Base-by-base conservation (phyloP, 805 yeast genomes). In the Kluyveromyces dobzhanskii region DNA sequence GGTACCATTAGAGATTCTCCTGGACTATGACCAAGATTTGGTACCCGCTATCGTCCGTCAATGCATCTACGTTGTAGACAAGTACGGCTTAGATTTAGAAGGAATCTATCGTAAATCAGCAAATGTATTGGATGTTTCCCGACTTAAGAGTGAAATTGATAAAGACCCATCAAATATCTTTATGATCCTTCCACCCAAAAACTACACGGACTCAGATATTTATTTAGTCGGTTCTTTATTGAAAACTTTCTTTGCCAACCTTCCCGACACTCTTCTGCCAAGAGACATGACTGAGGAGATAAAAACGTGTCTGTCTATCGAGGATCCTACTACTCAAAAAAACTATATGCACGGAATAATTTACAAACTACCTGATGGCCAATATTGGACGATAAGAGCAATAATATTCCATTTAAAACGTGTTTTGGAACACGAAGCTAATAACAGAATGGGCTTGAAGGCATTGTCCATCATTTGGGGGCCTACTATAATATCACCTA, bases 381-480 rank as follows among this genome's bases (percentile, higher is more conserved):
- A 90, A 42, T 92, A 92, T 59, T 88, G 94, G 69, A 88, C 97
- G 0, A 69, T 92, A 49, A 69, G 97, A 47, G 77, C 85, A 26
- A 65, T 92, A 47, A 66, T 88, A 2, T 85, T 90, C 70, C 99
- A 92, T 59, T 73, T 92, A 44, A 78, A 80, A 45, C 74, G 80
- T 40, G 79, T 92, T 11, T 76, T 80, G 28, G 71, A 72, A 21
- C 69, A 77, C 40, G 80, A 78, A 51, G 69, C 69, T 16, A 49
- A 62, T 26, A 86, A 87, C 56, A 72, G 92, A 56, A 92, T 92
- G 98, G 78, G 78, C 34, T 70, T 79, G 42, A 80, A 80, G 53
- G 80, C 83, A 43, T 61, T 92, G 50, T 85, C 94, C 34, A 85
- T 85, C 29, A 87, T 90, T 28, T 92, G 98, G 98, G 96, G 97